Percentiles rank a stretch among this genome's conserved stretches.
phyloP scores from a whole-genome alignment of 1,284 basidiomycete species.

The Abortiporus biennis region DNA sequence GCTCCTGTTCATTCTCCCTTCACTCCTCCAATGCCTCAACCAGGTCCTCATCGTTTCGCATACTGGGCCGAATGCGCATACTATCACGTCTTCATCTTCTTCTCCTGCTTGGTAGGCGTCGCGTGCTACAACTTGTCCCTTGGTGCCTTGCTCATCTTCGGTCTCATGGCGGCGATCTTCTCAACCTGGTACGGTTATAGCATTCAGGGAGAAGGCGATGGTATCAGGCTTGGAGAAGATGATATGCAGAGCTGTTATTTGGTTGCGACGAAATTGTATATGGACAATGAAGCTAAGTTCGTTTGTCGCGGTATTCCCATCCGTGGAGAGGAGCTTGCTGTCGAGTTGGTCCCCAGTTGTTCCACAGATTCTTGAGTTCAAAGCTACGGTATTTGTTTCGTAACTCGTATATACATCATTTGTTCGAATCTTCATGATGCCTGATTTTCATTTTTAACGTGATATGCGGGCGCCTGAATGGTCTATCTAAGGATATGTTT shows the following conservation, averaged over 20 bases:
- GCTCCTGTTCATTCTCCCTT: neutral
- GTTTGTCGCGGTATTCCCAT: no score
- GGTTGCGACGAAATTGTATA: neutral
- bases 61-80: constrained; percentile 5
- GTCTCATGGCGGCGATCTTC: neutral
- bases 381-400: no score
- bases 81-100: constrained; percentile 3
- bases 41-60: constrained; percentile 1
- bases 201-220: neutral
- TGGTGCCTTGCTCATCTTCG: neutral
- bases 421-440: no score
- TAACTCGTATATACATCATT: no score
- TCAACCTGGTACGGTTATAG: neutral
- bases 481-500: no score
- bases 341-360: no score
- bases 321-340: no score
- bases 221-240: neutral
- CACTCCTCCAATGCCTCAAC: neutral
- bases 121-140: neutral
- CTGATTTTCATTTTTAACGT: no score
- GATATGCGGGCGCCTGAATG: no score
- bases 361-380: no score
- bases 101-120: neutral
- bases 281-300: neutral
- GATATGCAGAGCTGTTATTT: neutral